Percentiles rank a stretch among this genome's conserved stretches.
Evolutionary conservation across 192 early-diverging fungal genomes (phyloP).

Genomic region (Gonapodya sp.): DNA sequence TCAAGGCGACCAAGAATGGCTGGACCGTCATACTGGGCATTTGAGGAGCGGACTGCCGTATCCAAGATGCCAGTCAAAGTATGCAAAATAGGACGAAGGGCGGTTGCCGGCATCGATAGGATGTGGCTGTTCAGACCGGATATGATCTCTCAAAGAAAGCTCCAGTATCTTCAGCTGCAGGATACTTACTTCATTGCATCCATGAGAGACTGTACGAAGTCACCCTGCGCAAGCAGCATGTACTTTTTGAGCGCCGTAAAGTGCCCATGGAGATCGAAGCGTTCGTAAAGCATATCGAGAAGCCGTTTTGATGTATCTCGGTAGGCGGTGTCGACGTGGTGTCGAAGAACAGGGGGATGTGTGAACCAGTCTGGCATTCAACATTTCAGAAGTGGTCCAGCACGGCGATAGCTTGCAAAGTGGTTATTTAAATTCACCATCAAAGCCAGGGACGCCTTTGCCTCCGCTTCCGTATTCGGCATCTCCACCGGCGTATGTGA

Average conservation of each 20-base stretch:
- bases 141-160: slow-evolving; percentile 17
- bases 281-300: slow-evolving; percentile 63
- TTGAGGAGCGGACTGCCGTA: slow-evolving; percentile 74
- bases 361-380: background rate
- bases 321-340: slow-evolving; percentile 61
- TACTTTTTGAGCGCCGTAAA: slow-evolving; percentile 79
- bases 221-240: slow-evolving; percentile 84
- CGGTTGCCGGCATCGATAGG: slow-evolving; percentile 56
- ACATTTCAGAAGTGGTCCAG: no score
- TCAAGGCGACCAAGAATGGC: slow-evolving; percentile 69
- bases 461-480: background rate
- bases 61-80: slow-evolving; percentile 80
- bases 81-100: slow-evolving; percentile 62
- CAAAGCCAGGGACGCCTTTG: background rate
- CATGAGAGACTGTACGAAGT: slow-evolving; percentile 86
- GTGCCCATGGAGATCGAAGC: slow-evolving; percentile 78
- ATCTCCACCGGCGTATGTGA: background rate
- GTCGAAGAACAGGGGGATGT: slow-evolving; percentile 34
- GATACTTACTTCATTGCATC: slow-evolving; percentile 39
- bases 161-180: background rate
- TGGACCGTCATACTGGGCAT: slow-evolving; percentile 73
- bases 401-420: no score
- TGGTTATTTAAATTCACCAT: background rate
- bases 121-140: slow-evolving; percentile 18
- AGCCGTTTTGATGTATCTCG: slow-evolving; percentile 61